A percentile compares a stretch with the other conserved stretches of the same genome.
Evolutionary conservation across 2,329 filamentous ascomycete species (phyloP).

Genomic region (Ilyonectria sp.): DNA sequence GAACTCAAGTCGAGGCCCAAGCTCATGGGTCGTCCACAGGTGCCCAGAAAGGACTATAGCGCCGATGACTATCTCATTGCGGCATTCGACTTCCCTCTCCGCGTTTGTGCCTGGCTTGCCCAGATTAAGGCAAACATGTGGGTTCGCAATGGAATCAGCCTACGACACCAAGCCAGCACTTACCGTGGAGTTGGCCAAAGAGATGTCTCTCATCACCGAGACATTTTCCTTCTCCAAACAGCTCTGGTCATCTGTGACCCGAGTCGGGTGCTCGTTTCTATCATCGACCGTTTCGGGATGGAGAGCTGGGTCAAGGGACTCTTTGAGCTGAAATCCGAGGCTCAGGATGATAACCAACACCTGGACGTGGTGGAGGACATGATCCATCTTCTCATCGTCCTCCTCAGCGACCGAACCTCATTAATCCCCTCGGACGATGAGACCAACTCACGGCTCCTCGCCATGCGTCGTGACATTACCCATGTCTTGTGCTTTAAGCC

Average conservation of each 20-base stretch:
- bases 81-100: constrained; percentile 91
- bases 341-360: constrained; percentile 89
- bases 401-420: constrained; percentile 90
- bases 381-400: constrained; percentile 90
- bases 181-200: constrained; percentile 91
- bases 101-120: constrained; percentile 95
- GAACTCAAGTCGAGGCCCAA: constrained; percentile 78
- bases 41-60: constrained; percentile 70
- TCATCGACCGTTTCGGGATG: constrained; percentile 93
- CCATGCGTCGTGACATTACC: constrained; percentile 89
- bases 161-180: constrained; percentile 94
- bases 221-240: constrained; percentile 94
- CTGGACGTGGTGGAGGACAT: constrained; percentile 97
- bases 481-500: constrained; percentile 98
- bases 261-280: constrained; percentile 86
- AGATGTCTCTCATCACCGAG: constrained; percentile 93
- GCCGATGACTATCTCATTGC: constrained; percentile 87
- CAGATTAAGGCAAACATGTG: constrained; percentile 99
- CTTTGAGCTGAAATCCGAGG: constrained; percentile 79
- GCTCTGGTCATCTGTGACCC: constrained; percentile 90
- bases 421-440: constrained; percentile 80
- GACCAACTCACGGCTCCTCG: constrained; percentile 74
- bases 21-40: constrained; percentile 72
- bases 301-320: constrained; percentile 88
- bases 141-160: constrained; percentile 96